Evolutionary conservation across 1,139 yeast species (phyloP), one percentile per base, ranked within the genome.

Genomic region (Nakaseomyces kungkrabaensis): DNA sequence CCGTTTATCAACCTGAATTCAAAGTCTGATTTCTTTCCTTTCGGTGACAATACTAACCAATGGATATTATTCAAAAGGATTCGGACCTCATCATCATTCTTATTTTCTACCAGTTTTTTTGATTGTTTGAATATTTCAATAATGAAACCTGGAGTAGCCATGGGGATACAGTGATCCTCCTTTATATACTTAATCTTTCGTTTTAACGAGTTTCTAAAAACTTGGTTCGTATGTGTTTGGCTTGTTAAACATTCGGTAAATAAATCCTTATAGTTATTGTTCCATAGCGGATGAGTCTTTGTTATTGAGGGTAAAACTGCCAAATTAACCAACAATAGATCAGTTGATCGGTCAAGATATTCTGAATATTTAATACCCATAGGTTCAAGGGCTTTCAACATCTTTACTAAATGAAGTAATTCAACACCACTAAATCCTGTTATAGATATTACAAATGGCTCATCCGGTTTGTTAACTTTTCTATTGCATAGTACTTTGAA

Each of bases 351-450:
- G 6, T 79, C 77, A 50, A 89, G 70, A 3, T 76, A 72, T 4
- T 77, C 76, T 55, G 76, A 68, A 54, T 76, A 68, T 48, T 72
- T 66, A 63, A 81, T 72, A 10, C 86, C 72, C 67, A 76, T 44
- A 59, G 62, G 57, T 66, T 54, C 52, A 25, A 81, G 57, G n/a
- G 72, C 63, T 37, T 69, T 60, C 10, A 87, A 71, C 48, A 90
- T 70, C 59, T 85, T 83, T 17, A 77, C 80, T 8, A 87, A 60
- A 67, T 90, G 97, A 42, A 87, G 69, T 31, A 82, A 70, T 63
- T 90, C 97, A 17, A 88, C 79, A 0, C 96, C 97, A 10, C 80
- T 75, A 60, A 85, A 90, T 5, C 97, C 97, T 0, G 94, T 78
- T 1, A 86, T 73, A 53, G 86, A 77, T 0, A 89, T 71, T 46